Conservation (phyloP, 306 rosid genomes). For the Quillaja saponaria region DNA sequence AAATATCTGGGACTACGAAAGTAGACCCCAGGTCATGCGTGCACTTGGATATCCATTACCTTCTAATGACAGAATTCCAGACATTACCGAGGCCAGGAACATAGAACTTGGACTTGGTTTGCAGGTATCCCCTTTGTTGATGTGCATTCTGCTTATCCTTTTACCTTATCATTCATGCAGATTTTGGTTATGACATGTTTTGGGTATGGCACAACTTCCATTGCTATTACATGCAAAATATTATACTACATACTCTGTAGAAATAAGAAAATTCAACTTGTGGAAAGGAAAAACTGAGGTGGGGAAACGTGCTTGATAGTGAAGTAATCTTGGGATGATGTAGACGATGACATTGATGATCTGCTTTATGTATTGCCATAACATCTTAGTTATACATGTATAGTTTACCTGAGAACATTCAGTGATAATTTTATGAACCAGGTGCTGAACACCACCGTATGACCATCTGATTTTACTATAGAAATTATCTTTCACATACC, state of each 20-base stretch:
- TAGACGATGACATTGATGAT: neutral
- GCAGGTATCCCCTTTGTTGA: conserved; percentile 52
- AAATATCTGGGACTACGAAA: conserved; percentile 89
- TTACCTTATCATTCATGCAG: conserved; percentile 7
- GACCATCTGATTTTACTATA: conserved; percentile 15
- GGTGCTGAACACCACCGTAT: neutral
- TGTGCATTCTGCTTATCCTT: conserved; percentile 27
- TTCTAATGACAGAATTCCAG: conserved; percentile 67
- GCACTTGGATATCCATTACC: conserved; percentile 72
- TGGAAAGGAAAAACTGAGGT: conserved; percentile 1
- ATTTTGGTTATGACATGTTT: neutral
- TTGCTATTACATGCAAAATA: neutral
- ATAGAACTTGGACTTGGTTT: conserved; percentile 95
- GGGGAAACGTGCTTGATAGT: conserved; percentile 3
- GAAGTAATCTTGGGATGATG: conserved; percentile 1
- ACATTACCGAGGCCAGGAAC: conserved; percentile 79
- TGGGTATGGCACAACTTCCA: conserved; percentile 1
- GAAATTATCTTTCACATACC: conserved; percentile 17
- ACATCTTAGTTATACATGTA: neutral
- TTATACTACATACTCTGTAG: conserved; percentile 3
- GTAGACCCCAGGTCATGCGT: conserved; percentile 72
- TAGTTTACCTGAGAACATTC: conserved; percentile 3
- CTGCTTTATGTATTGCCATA: conserved; percentile 18
- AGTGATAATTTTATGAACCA: neutral
- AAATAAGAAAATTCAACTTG: conserved; percentile 6